phyloP scores from a whole-genome alignment of 148 eudicot genomes.

The Dysphania ambrosioides region DNA sequence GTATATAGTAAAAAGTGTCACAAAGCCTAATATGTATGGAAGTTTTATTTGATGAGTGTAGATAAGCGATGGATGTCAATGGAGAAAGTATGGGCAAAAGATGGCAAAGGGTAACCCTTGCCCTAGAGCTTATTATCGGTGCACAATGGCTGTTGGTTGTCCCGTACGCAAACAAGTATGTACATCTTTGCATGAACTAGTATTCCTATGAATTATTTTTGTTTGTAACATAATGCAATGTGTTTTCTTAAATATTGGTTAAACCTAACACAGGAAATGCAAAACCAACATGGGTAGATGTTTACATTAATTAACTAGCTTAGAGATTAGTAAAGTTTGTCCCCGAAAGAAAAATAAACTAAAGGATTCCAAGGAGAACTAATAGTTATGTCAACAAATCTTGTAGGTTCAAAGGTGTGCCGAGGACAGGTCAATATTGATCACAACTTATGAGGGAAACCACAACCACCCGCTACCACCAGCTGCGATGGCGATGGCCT shows the following conservation, averaged over 20 bases:
- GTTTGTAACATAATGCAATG: neutral
- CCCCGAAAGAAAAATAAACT: too few relatives aligned
- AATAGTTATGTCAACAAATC: neutral
- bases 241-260: neutral
- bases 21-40: neutral
- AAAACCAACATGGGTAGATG: too few relatives aligned
- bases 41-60: constrained; percentile 15
- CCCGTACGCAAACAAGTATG: constrained; percentile 95
- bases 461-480: constrained; percentile 95
- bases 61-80: constrained; percentile 32
- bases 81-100: constrained; percentile 28
- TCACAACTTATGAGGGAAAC: constrained; percentile 86
- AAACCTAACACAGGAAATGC: too few relatives aligned
- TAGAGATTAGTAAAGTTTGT: too few relatives aligned
- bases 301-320: too few relatives aligned
- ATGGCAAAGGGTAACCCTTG: constrained; percentile 28
- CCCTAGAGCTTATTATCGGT: constrained; percentile 29
- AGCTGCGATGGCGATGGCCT: constrained; percentile 90
- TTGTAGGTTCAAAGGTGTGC: constrained; percentile 92
- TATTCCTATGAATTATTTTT: neutral
- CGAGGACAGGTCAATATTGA: constrained; percentile 65
- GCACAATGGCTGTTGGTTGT: constrained; percentile 95
- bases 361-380: neutral
- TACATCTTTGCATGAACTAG: neutral
- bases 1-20: neutral